These are phyloP conservation scores for Prunus kanzakura DNA, from an alignment of 306 rosid species.

Conservation along the genomic window DNA sequence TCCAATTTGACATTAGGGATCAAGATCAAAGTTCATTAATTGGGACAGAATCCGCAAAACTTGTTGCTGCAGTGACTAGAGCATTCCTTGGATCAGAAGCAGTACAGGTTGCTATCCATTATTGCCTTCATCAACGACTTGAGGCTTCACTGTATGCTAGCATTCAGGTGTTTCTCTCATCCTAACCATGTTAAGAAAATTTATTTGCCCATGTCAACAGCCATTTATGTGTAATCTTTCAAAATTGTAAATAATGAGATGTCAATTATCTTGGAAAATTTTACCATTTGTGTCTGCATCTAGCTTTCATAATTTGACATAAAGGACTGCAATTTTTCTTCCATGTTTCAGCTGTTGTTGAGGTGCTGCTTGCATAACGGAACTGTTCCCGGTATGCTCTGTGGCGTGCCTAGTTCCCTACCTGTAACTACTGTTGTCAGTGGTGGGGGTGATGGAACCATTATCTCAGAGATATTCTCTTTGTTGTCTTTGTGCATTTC, in stretches of 20 bases:
- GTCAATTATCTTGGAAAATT: background rate
- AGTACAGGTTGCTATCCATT: conserved; percentile 74
- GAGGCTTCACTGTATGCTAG: conserved; percentile 70
- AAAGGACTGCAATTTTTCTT: background rate
- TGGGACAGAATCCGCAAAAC: conserved; percentile 55
- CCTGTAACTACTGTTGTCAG: conserved; percentile 89
- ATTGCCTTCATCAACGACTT: conserved; percentile 78
- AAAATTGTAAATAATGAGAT: background rate
- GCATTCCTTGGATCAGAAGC: conserved; percentile 76
- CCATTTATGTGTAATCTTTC: background rate
- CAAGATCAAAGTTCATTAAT: conserved; percentile 46
- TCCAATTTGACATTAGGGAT: conserved; percentile 42
- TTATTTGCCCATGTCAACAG: background rate
- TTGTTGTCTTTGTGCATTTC: conserved; percentile 59
- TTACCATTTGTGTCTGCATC: conserved; percentile 5
- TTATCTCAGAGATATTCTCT: conserved; percentile 76
- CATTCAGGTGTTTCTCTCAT: conserved; percentile 62
- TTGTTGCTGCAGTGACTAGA: conserved; percentile 67
- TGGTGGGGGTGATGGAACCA: conserved; percentile 91
- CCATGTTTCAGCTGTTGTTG: conserved; percentile 64
- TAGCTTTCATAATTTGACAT: conserved; percentile 9
- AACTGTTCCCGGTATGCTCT: conserved; percentile 70
- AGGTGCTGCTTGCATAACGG: conserved; percentile 75
- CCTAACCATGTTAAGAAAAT: conserved; percentile 1
- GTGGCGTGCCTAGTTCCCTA: conserved; percentile 85